Evolutionary conservation across 371 early-diverging fungal genomes (phyloP), one percentile per base, ranked within the genome.

Genomic region (Choanephora cucurbitarum): DNA sequence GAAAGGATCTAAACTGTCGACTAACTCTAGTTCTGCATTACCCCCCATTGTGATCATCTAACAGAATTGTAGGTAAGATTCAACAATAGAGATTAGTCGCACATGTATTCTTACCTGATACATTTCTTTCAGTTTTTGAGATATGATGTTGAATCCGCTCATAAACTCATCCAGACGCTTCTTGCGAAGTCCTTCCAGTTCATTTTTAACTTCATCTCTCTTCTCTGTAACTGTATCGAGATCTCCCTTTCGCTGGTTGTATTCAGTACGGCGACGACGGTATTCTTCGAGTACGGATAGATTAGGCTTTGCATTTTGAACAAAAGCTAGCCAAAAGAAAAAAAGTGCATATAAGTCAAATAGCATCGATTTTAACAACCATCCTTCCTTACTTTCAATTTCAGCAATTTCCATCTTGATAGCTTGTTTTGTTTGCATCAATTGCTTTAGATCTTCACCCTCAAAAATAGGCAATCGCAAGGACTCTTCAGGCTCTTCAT

Each of bases 1-100:
- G 76, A 99, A 99, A 1, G 99, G 99, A 75, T 99, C 99, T 72
- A 99, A 75, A 67, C 92, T 94, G 67, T 99, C 99, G 3, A 99
- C 97, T n/a, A 99, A 79, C 66, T 99, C 99, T 28, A 99, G 80
- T 72, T 99, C 99, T 0, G 99, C 99, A 73, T 98, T 98, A 18
- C 99, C 99, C 19, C 99, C 99, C 52, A 99, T 79, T 0, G 99
- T 99, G 58, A 99, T 95, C 93, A 98, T 91, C 91, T 89, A 50
- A 40, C 6, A 54, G 19, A 41, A 45, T 32, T 6, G 41, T n/a
- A n/a, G n/a, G n/a, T n/a, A n/a, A n/a, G n/a, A n/a, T n/a, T n/a
- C n/a, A n/a, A n/a, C n/a, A n/a, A n/a, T n/a, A n/a, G n/a, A 48
- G 15, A 49, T 5, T 15, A 19, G 28, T 42, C 3, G 34, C 31